phyloP scores from a whole-genome alignment of 768 basidiomycete species.

The Lepiota subincarnata region DNA sequence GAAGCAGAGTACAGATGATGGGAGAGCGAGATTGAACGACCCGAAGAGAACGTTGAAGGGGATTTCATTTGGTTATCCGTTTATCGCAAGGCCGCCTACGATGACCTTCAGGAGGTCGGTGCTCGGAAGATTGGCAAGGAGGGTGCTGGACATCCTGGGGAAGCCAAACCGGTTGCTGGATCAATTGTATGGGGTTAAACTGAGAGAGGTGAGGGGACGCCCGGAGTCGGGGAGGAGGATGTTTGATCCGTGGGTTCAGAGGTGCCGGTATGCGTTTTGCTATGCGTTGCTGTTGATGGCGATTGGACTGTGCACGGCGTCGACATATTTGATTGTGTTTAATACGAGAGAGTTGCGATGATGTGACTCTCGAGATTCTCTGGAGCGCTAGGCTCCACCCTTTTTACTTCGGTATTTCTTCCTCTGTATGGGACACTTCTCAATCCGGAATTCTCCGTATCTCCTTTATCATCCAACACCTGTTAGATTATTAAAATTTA shows the following conservation, averaged over 20 bases:
- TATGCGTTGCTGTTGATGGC: conserved; percentile 43
- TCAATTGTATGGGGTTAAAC: conserved; percentile 39
- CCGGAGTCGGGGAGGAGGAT: conserved; percentile 42
- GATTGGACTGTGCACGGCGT: conserved; percentile 34
- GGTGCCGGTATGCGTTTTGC: conserved; percentile 55
- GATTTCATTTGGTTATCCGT: conserved; percentile 56
- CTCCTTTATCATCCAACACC: too few species aligned
- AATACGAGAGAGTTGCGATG: conserved; percentile 33
- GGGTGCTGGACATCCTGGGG: conserved; percentile 30
- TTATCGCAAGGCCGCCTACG: conserved; percentile 45
- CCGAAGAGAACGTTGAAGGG: conserved; percentile 41
- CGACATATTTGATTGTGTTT: conserved; percentile 38
- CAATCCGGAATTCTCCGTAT: too few species aligned
- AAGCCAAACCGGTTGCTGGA: conserved; percentile 43
- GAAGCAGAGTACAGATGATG: conserved; percentile 39
- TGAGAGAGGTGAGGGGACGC: conserved; percentile 38
- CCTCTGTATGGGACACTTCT: too few species aligned
- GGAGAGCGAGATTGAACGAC: conserved; percentile 39
- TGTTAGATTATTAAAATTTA: too few species aligned
- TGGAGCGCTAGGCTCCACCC: too few species aligned
- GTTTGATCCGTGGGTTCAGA: conserved; percentile 58
- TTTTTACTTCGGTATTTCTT: too few species aligned
- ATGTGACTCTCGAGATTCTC: neutral
- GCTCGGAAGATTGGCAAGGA: conserved; percentile 5
- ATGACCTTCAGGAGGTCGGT: neutral